Evolutionary conservation across 176 grass and related monocot genomes (phyloP).

Genomic region (Triticum timopheevii): DNA sequence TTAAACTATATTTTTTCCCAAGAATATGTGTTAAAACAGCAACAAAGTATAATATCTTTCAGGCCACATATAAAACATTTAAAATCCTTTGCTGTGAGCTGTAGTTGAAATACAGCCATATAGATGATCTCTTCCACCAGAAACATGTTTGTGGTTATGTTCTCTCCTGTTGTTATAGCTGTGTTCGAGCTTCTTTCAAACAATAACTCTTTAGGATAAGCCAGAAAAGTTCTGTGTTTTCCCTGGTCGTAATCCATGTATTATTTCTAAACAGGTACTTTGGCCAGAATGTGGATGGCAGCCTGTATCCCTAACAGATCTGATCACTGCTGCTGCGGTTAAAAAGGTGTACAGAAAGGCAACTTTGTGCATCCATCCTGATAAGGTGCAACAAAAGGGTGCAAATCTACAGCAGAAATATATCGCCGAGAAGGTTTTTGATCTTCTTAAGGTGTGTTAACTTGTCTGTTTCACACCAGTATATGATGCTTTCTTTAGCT

Average conservation of each 20-base stretch:
- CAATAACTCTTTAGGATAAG: not conserved
- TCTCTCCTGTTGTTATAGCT: not conserved
- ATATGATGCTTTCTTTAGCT: slow-evolving; percentile 19
- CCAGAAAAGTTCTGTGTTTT: not conserved
- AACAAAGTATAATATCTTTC: not conserved
- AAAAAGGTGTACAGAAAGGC: slow-evolving; percentile 81
- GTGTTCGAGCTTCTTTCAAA: not conserved
- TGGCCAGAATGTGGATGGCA: slow-evolving; percentile 90
- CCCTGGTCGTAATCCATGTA: slow-evolving; percentile 9
- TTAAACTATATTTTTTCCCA: not conserved
- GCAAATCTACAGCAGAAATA: slow-evolving; percentile 81
- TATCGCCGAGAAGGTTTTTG: slow-evolving; percentile 83
- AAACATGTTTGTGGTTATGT: not conserved
- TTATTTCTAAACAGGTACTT: slow-evolving; percentile 59
- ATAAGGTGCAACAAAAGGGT: slow-evolving; percentile 82
- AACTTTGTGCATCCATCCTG: slow-evolving; percentile 84
- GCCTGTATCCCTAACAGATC: slow-evolving; percentile 76
- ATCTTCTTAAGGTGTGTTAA: slow-evolving; percentile 77
- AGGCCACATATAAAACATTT: not conserved
- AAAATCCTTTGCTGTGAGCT: not conserved
- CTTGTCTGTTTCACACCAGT: slow-evolving; percentile 8
- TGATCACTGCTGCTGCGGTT: slow-evolving; percentile 64
- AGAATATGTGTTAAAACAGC: not conserved
- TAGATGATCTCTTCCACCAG: not conserved
- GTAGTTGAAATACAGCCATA: not conserved